A percentile compares a stretch with the other conserved stretches of the same genome.
Conservation (phyloP, 768 basidiomycete genomes). For the Suillus subaureus region DNA sequence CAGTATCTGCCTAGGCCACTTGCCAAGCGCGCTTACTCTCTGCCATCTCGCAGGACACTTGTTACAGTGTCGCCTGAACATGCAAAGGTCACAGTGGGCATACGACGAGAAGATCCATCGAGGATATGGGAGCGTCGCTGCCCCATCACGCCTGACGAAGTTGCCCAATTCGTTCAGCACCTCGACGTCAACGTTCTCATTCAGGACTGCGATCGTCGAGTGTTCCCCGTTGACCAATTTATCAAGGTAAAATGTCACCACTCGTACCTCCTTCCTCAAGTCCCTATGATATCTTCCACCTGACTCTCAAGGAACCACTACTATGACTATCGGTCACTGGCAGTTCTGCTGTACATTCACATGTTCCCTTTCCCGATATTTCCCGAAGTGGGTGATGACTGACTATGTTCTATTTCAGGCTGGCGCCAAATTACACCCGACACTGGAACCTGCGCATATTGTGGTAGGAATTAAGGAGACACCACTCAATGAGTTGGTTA, state of each 20-base stretch:
- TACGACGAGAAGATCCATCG: conserved; percentile 75
- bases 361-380: neutral
- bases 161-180: conserved; percentile 57
- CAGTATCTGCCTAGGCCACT: conserved; percentile 13
- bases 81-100: conserved; percentile 49
- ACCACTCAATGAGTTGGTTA: conserved; percentile 62
- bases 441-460: conserved; percentile 68
- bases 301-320: neutral
- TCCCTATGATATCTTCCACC: conserved; percentile 2
- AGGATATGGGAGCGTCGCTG: conserved; percentile 88
- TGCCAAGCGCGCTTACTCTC: conserved; percentile 19
- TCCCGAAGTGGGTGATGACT: neutral
- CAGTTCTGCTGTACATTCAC: neutral
- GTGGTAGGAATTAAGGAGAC: conserved; percentile 90
- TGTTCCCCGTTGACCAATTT: conserved; percentile 69
- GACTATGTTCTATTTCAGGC: conserved; percentile 49
- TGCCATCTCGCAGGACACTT: conserved; percentile 24
- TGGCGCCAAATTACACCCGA: conserved; percentile 66
- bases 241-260: conserved; percentile 49
- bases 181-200: conserved; percentile 69
- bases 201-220: conserved; percentile 74
- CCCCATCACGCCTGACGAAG: conserved; percentile 78
- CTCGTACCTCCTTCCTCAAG: neutral
- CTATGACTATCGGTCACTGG: neutral
- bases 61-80: conserved; percentile 21